Percentiles rank a stretch among this genome's conserved stretches.
Evolutionary conservation across 2,329 filamentous ascomycete species (phyloP).

Genomic region (Exophiala sideris): DNA sequence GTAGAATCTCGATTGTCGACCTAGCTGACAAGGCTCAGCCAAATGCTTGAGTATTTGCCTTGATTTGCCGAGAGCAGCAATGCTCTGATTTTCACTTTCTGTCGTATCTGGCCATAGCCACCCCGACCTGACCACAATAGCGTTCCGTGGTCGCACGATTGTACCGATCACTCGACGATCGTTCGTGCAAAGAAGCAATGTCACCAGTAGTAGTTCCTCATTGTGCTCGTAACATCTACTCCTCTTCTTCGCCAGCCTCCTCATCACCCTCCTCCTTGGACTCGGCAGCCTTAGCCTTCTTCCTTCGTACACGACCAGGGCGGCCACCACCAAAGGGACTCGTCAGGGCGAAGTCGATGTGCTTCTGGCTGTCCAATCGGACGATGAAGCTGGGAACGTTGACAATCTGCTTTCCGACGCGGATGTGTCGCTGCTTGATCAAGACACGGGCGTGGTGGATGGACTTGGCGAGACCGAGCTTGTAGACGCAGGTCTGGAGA

Average conservation of each 20-base stretch:
- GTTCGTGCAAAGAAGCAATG: not conserved
- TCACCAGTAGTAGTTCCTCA: not conserved
- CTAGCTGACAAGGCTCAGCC: no score
- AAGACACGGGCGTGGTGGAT: slow-evolving; percentile 99
- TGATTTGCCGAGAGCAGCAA: no score
- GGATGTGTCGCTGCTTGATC: slow-evolving; percentile 99
- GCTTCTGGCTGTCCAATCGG: slow-evolving; percentile 99
- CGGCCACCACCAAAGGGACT: slow-evolving; percentile 97
- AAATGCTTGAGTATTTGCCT: no score
- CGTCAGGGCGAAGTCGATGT: slow-evolving; percentile 98
- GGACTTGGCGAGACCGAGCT: slow-evolving; percentile 99
- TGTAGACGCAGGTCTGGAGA: slow-evolving; percentile 99
- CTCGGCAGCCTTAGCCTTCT: slow-evolving; percentile 98
- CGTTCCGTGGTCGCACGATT: no score
- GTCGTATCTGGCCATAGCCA: not conserved
- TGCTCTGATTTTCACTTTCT: not conserved
- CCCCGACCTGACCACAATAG: no score
- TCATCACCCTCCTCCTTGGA: slow-evolving; percentile 49
- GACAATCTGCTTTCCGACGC: slow-evolving; percentile 99
- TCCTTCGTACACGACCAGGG: slow-evolving; percentile 95
- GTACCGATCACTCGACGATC: not conserved
- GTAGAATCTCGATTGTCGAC: no score
- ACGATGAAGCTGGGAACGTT: slow-evolving; percentile 99
- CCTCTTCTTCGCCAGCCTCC: slow-evolving; percentile 52
- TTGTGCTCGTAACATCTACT: slow-evolving; percentile 45